phyloP scores from a whole-genome alignment of 768 basidiomycete genomes.

The Fibroporia radiculosa region DNA sequence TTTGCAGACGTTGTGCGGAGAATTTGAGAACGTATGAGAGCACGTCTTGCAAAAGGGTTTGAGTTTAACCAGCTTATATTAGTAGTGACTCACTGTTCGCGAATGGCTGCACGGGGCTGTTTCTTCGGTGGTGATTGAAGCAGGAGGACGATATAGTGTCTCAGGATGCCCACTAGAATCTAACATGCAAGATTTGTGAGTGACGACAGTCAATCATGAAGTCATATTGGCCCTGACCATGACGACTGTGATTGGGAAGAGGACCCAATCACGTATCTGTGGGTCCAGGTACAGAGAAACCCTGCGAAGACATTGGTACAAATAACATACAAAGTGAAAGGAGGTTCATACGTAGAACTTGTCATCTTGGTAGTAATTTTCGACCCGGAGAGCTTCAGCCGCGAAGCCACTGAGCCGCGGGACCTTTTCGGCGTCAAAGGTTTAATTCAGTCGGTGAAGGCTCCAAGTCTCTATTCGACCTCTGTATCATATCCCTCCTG shows the following conservation, averaged over 20 bases:
- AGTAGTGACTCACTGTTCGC: slow-evolving; percentile 75
- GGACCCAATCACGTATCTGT: slow-evolving; percentile 89
- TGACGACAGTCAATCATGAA: slow-evolving; percentile 2
- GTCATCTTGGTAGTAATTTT: slow-evolving; percentile 19
- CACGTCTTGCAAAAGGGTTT: slow-evolving; percentile 40
- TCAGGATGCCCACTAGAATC: slow-evolving; percentile 88
- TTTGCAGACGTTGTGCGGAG: slow-evolving; percentile 73
- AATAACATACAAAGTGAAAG: not conserved
- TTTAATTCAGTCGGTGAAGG: too few species aligned
- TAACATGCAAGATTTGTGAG: slow-evolving; percentile 21
- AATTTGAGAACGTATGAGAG: slow-evolving; percentile 74
- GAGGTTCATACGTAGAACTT: slow-evolving; percentile 23
- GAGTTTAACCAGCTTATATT: not conserved
- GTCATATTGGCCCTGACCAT: slow-evolving; percentile 54
- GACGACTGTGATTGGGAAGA: slow-evolving; percentile 95
- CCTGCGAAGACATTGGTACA: slow-evolving; percentile 16
- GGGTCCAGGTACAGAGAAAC: slow-evolving; percentile 78
- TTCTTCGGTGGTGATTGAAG: slow-evolving; percentile 83
- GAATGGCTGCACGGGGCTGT: slow-evolving; percentile 63
- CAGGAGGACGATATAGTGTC: slow-evolving; percentile 87
- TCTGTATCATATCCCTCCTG: too few species aligned
- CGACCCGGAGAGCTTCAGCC: too few species aligned
- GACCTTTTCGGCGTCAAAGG: too few species aligned
- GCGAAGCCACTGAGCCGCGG: too few species aligned
- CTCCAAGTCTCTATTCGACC: too few species aligned